A percentile compares a stretch with the other conserved stretches of the same genome.
phyloP scores from a whole-genome alignment of 129 eudicot genomes.

The Ambrosia trifida region DNA sequence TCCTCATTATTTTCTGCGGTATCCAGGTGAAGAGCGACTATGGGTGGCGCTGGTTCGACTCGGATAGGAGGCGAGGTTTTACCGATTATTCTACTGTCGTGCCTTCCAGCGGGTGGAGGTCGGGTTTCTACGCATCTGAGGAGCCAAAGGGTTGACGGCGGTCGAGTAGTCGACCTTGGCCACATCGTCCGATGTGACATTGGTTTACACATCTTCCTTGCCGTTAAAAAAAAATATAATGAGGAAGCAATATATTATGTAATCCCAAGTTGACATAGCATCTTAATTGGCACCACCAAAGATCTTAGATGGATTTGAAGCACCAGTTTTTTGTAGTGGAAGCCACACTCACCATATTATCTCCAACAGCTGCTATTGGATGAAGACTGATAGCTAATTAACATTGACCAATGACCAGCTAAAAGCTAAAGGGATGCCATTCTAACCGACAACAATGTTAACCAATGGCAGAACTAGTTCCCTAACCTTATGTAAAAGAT shows the following conservation, averaged over 20 bases:
- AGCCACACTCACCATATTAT: conserved; percentile 27
- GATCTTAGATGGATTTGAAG: conserved; percentile 39
- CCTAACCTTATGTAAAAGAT: neutral
- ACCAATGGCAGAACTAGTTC: neutral
- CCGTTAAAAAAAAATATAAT: too few species aligned
- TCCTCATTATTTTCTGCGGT: too few species aligned
- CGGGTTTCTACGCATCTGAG: too few species aligned
- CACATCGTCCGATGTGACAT: too few species aligned
- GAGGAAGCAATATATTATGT: conserved; percentile 35
- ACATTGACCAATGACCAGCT: neutral
- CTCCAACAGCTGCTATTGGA: conserved; percentile 14
- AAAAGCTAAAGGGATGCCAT: neutral
- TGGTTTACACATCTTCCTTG: too few species aligned
- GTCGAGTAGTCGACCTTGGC: too few species aligned
- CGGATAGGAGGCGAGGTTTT: too few species aligned
- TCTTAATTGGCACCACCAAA: conserved; percentile 29
- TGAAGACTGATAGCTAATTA: neutral
- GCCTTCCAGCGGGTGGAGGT: too few species aligned
- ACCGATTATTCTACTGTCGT: too few species aligned
- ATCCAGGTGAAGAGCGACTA: too few species aligned
- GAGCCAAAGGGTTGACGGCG: too few species aligned
- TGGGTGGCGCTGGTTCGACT: too few species aligned
- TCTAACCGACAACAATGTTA: neutral
- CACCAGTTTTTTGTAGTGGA: conserved; percentile 36
- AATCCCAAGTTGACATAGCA: conserved; percentile 36